Evolutionary conservation across 768 basidiomycete species (phyloP).

Genomic region (Agrocybe chaxingu): DNA sequence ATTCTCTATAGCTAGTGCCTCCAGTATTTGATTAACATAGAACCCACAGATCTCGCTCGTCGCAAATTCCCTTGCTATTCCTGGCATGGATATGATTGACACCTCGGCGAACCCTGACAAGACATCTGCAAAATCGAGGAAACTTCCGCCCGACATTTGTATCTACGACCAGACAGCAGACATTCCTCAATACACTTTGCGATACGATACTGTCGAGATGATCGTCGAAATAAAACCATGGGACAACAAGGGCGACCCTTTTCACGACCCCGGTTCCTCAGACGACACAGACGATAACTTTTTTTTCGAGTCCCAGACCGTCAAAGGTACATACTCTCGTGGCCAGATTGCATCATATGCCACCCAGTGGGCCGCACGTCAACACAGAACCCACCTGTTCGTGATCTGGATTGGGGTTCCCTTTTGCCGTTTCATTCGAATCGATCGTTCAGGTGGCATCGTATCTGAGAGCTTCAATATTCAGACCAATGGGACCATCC

Average conservation of each 20-base stretch:
- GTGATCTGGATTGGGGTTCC: slow-evolving; percentile 21
- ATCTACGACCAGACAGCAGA: background rate
- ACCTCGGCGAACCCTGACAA: slow-evolving; percentile 1
- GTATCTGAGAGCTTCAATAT: slow-evolving; percentile 25
- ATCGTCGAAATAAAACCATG: slow-evolving; percentile 15
- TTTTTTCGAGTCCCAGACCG: slow-evolving; percentile 2
- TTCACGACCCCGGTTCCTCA: slow-evolving; percentile 1
- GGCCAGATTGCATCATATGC: slow-evolving; percentile 22
- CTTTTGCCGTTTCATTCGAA: slow-evolving; percentile 24
- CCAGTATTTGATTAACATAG: too few species aligned
- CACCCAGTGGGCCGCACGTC: slow-evolving; percentile 18
- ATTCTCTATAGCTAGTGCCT: too few species aligned
- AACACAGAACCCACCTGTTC: slow-evolving; percentile 25
- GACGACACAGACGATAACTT: background rate
- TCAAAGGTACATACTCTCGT: slow-evolving; percentile 2
- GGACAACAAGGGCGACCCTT: slow-evolving; percentile 7
- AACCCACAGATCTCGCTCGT: slow-evolving; percentile 3
- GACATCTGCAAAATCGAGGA: background rate
- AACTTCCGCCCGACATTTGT: slow-evolving; percentile 3
- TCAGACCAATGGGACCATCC: slow-evolving; percentile 6
- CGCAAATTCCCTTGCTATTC: background rate
- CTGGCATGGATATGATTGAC: slow-evolving; percentile 7
- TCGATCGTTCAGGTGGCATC: slow-evolving; percentile 29
- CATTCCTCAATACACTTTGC: background rate
- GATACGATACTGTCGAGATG: background rate